phyloP scores from a whole-genome alignment of 441 rosid species.

The Pelargonium fulgidum region DNA sequence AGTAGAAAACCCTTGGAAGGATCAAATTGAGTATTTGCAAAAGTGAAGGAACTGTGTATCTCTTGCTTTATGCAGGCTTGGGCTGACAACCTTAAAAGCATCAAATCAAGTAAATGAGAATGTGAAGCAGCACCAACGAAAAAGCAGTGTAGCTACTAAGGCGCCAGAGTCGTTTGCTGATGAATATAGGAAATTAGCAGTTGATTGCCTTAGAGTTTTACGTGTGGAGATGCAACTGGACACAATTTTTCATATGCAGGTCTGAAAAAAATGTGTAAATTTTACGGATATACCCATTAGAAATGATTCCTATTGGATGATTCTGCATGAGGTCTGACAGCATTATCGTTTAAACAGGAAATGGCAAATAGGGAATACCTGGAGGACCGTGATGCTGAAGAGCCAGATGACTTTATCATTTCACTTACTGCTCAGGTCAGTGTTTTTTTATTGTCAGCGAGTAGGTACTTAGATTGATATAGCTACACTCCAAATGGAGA shows the following conservation, averaged over 20 bases:
- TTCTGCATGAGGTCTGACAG: constrained; percentile 16
- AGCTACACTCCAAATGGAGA: not conserved
- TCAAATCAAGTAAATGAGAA: constrained; percentile 47
- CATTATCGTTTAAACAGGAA: constrained; percentile 49
- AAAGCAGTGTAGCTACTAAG: constrained; percentile 34
- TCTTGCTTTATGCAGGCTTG: constrained; percentile 48
- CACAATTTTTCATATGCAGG: constrained; percentile 94
- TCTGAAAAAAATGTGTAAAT: constrained; percentile 18
- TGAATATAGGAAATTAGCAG: constrained; percentile 86
- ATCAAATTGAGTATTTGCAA: not conserved
- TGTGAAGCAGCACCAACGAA: constrained; percentile 39
- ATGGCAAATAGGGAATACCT: constrained; percentile 82
- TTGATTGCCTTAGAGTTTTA: constrained; percentile 92
- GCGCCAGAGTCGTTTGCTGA: constrained; percentile 74
- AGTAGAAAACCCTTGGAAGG: not conserved
- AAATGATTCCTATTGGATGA: constrained; percentile 13
- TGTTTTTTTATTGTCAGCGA: constrained; percentile 11
- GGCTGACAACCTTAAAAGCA: constrained; percentile 44
- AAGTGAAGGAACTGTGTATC: constrained; percentile 2
- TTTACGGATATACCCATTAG: constrained; percentile 11
- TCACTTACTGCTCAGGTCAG: constrained; percentile 83
- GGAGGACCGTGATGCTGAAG: constrained; percentile 95
- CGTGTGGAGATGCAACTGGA: constrained; percentile 97
- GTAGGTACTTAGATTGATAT: too few species aligned
- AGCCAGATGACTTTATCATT: constrained; percentile 91